Percentiles rank a stretch among this genome's conserved stretches.
Evolutionary conservation across 441 rosid genomes (phyloP).

Genomic region (Mallotus repandus): DNA sequence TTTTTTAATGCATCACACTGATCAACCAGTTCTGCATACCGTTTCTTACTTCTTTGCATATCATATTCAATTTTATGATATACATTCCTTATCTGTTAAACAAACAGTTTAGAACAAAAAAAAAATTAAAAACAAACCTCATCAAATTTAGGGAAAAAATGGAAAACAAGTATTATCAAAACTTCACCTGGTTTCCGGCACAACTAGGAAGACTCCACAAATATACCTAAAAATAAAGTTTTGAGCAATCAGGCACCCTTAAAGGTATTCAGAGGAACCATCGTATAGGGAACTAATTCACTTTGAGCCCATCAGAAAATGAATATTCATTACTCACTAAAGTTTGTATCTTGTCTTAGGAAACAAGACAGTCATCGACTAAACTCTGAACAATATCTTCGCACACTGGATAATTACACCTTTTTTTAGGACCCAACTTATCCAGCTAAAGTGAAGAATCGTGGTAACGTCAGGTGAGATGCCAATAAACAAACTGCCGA

Average conservation of each 20-base stretch:
- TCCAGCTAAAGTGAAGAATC: too few relatives aligned
- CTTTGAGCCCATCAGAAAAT: background rate
- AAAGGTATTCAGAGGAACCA: too few relatives aligned
- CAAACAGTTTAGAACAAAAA: conserved; percentile 9
- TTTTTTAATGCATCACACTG: conserved; percentile 67
- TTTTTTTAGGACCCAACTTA: conserved; percentile 57
- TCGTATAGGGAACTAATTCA: too few relatives aligned
- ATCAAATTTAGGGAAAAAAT: conserved; percentile 13
- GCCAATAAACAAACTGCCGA: too few relatives aligned
- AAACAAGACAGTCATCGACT: conserved; percentile 50
- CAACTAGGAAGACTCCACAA: conserved; percentile 99
- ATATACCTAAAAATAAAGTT: conserved; percentile 55
- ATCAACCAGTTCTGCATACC: conserved; percentile 61
- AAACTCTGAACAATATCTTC: conserved; percentile 55
- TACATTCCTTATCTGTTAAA: conserved; percentile 61
- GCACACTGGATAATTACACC: conserved; percentile 28
- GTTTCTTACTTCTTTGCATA: conserved; percentile 62
- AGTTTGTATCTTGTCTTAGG: conserved; percentile 82
- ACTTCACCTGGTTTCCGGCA: conserved; percentile 85
- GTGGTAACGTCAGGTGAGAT: too few relatives aligned
- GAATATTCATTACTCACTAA: conserved; percentile 42
- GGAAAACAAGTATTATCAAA: background rate
- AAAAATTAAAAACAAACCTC: background rate
- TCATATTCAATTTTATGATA: conserved; percentile 66
- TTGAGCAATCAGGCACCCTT: background rate